Percentiles rank a stretch among this genome's conserved stretches.
Conservation (phyloP, 805 yeast species). For the Sugiyamaella qingdaonensis region DNA sequence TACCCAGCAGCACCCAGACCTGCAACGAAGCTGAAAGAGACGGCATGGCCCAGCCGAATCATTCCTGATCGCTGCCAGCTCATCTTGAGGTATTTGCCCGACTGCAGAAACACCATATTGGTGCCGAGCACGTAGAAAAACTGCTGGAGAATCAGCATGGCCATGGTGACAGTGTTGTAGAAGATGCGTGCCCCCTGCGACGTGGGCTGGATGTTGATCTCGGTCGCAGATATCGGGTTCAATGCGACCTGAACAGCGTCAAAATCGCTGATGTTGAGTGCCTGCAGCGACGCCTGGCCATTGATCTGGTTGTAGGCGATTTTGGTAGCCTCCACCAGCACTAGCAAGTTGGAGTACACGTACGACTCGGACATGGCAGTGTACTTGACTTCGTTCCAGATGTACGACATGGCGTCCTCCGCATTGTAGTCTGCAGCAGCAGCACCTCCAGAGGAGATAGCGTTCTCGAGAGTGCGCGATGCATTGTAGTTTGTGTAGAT, state of each 20-base stretch:
- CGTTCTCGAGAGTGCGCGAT: conserved; percentile 1
- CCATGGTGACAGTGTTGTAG: conserved; percentile 11
- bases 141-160: conserved; percentile 15
- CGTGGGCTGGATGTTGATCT: conserved; percentile 9
- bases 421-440: conserved; percentile 5
- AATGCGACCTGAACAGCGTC: conserved; percentile 2
- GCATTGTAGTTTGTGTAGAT: conserved; percentile 8
- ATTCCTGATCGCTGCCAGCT: not conserved
- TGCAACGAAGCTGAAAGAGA: conserved; percentile 3
- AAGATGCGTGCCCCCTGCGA: conserved; percentile 10
- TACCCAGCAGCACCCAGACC: conserved; percentile 9
- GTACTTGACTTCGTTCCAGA: conserved; percentile 14
- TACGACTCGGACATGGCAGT: conserved; percentile 4
- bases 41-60: not conserved
- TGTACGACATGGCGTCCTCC: conserved; percentile 5
- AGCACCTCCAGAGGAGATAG: not conserved
- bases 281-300: conserved; percentile 1
- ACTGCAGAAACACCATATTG: not conserved
- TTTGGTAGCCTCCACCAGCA: not conserved
- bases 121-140: conserved; percentile 12
- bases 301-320: not conserved
- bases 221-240: conserved; percentile 5
- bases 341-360: not conserved
- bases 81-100: not conserved
- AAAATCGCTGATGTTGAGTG: conserved; percentile 1